Percentiles rank a stretch among this genome's conserved stretches.
Conservation (phyloP, 345 rosid genomes). For the Rhizophora apiculata region DNA sequence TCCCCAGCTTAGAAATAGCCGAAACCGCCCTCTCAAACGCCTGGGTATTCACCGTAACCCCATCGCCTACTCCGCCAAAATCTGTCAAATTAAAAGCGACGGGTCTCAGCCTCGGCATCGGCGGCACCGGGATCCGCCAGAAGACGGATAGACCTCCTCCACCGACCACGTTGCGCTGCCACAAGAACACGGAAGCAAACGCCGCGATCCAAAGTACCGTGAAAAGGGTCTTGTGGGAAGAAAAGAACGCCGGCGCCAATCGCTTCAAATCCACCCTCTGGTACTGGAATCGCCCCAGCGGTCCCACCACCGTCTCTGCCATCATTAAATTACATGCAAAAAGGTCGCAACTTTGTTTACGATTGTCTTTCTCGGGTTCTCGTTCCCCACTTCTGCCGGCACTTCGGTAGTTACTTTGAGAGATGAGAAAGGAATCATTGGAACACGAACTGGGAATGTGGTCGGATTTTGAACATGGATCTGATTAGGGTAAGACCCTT, state of each 20-base stretch:
- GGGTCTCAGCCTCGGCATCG: conserved; percentile 54
- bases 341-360: neutral
- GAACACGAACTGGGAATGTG: neutral
- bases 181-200: conserved; percentile 64
- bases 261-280: conserved; percentile 56
- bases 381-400: neutral
- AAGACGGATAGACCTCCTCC: conserved; percentile 42
- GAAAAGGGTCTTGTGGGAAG: conserved; percentile 78
- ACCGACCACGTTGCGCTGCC: conserved; percentile 63
- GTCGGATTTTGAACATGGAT: conserved; percentile 6
- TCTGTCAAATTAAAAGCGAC: conserved; percentile 74
- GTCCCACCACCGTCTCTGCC: conserved; percentile 46
- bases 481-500: neutral
- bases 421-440: neutral
- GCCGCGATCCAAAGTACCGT: conserved; percentile 76
- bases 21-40: conserved; percentile 86
- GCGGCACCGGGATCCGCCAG: conserved; percentile 34
- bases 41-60: conserved; percentile 67
- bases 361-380: neutral
- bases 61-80: conserved; percentile 93
- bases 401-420: neutral
- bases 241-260: conserved; percentile 47
- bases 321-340: conserved; percentile 17
- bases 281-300: conserved; percentile 44
- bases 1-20: conserved; percentile 68